Evolutionary conservation across 805 yeast genomes (phyloP).

Genomic region (Yarrowia porcina): DNA sequence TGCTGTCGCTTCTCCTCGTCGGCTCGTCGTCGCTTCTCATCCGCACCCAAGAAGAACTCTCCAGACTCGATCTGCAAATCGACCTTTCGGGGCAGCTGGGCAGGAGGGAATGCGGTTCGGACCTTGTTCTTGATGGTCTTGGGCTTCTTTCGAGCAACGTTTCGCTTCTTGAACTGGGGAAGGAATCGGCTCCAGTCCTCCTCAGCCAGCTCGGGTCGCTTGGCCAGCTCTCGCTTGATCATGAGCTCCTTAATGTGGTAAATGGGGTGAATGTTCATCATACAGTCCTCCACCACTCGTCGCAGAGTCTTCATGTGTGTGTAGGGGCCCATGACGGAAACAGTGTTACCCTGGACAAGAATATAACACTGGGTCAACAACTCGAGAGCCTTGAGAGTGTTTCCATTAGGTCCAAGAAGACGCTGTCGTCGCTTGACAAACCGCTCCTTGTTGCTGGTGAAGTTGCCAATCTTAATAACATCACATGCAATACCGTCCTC

Average conservation of each 20-base stretch:
- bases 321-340: slow-evolving; percentile 93
- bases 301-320: slow-evolving; percentile 89
- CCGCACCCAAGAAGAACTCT: slow-evolving; percentile 90
- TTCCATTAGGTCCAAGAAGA: slow-evolving; percentile 94
- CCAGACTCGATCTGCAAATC: slow-evolving; percentile 97
- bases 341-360: slow-evolving; percentile 96
- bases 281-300: slow-evolving; percentile 95
- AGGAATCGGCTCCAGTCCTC: slow-evolving; percentile 97
- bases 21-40: slow-evolving; percentile 69
- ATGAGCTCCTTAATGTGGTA: slow-evolving; percentile 95
- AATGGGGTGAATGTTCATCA: slow-evolving; percentile 96
- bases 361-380: slow-evolving; percentile 92
- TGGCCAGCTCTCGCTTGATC: slow-evolving; percentile 93
- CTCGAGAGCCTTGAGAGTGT: slow-evolving; percentile 92
- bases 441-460: slow-evolving; percentile 86
- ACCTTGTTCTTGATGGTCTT: slow-evolving; percentile 68
- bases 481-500: slow-evolving; percentile 95
- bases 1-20: slow-evolving; percentile 73
- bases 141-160: slow-evolving; percentile 90
- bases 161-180: slow-evolving; percentile 94
- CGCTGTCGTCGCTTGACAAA: slow-evolving; percentile 95
- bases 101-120: slow-evolving; percentile 99
- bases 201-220: slow-evolving; percentile 89
- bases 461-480: slow-evolving; percentile 88
- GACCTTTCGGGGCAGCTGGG: slow-evolving; percentile 92